Conservation (phyloP, 352 stramenopile species). For the Globisporangium camurandrum region DNA sequence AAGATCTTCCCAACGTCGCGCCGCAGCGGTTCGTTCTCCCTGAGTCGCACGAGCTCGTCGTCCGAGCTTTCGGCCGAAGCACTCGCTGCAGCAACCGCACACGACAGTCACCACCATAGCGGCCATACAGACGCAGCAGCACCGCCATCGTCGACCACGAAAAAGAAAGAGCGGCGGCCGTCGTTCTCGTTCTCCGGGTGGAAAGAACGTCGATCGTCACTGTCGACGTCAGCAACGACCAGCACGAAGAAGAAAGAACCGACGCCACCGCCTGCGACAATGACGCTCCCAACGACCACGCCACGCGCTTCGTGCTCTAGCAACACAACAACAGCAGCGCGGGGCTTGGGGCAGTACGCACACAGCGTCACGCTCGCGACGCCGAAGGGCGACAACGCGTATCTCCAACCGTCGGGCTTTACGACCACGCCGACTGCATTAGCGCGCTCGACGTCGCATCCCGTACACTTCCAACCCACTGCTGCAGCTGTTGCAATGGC, state of each 20-base stretch:
- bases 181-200: constrained; percentile 47
- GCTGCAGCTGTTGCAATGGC: constrained; percentile 1
- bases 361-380: constrained; percentile 1
- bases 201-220: constrained; percentile 31
- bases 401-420: constrained; percentile 1
- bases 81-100: constrained; percentile 15
- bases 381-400: constrained; percentile 8
- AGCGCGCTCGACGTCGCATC: constrained; percentile 10
- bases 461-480: constrained; percentile 1
- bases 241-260: constrained; percentile 15
- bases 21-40: constrained; percentile 47
- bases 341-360: not conserved
- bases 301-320: not conserved
- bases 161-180: constrained; percentile 40
- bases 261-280: not conserved
- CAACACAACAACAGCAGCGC: not conserved
- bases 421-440: constrained; percentile 10
- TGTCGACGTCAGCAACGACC: too few relatives aligned
- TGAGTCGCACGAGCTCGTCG: constrained; percentile 15
- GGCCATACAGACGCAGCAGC: not conserved
- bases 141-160: constrained; percentile 2
- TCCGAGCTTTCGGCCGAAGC: constrained; percentile 27
- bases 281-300: not conserved
- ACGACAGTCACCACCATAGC: constrained; percentile 16
- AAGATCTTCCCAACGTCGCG: constrained; percentile 58